A percentile compares a stretch with the other conserved stretches of the same genome.
phyloP scores from a whole-genome alignment of 164 flowering plant genomes.

The Vitis amurensis region DNA sequence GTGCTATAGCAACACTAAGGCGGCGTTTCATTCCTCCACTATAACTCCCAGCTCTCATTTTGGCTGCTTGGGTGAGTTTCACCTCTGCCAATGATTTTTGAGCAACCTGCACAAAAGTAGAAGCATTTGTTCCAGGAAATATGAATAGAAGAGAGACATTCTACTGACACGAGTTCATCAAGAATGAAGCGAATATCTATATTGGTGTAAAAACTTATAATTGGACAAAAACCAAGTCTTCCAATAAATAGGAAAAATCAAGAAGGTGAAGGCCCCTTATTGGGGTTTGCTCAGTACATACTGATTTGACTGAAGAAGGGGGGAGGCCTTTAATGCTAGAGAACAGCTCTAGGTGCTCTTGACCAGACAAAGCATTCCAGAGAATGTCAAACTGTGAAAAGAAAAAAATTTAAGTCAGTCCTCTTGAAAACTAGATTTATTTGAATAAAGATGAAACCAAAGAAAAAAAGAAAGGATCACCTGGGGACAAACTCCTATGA shows the following conservation, averaged over 20 bases:
- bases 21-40: constrained; percentile 99
- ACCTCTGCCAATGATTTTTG: constrained; percentile 78
- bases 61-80: constrained; percentile 62
- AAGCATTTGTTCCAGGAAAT: neutral
- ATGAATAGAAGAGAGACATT: too few species aligned
- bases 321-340: constrained; percentile 91
- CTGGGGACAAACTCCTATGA: constrained; percentile 99
- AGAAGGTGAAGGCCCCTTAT: neutral
- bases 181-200: neutral
- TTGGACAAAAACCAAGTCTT: too few species aligned
- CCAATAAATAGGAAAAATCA: neutral
- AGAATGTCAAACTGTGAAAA: constrained; percentile 77
- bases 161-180: neutral
- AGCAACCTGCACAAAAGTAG: constrained; percentile 43
- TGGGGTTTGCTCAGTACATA: constrained; percentile 24
- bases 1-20: constrained; percentile 76
- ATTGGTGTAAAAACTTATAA: neutral
- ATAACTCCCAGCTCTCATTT: constrained; percentile 83
- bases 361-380: constrained; percentile 85
- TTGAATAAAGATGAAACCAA: neutral
- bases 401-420: constrained; percentile 12
- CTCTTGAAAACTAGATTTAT: neutral
- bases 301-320: constrained; percentile 59
- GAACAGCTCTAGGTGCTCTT: constrained; percentile 89
- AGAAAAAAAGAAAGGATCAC: constrained; percentile 34